These are phyloP conservation scores for Gilbertella persicaria DNA, from an alignment of 371 early-diverging fungal genomes.

Conservation along the genomic window DNA sequence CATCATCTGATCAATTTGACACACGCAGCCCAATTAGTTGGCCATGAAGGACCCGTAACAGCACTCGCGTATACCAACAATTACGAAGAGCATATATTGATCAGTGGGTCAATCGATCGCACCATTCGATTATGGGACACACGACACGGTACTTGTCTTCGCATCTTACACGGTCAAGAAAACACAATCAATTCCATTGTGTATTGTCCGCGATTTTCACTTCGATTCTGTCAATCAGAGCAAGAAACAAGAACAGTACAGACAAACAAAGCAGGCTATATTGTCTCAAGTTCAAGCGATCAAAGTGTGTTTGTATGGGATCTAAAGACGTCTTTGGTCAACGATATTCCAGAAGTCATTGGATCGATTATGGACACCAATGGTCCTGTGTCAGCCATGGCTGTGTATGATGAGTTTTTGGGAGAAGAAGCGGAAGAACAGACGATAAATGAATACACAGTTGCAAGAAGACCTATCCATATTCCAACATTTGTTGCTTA, in stretches of 20 bases:
- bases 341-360: conserved; percentile 12
- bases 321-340: conserved; percentile 5
- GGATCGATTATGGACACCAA: conserved; percentile 20
- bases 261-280: conserved; percentile 16
- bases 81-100: conserved; percentile 22
- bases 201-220: not conserved
- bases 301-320: conserved; percentile 28
- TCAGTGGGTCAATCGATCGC: conserved; percentile 79
- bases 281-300: conserved; percentile 25
- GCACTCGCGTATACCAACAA: conserved; percentile 8
- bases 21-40: not conserved
- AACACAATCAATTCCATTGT: conserved; percentile 19
- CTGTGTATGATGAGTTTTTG: conserved; percentile 14
- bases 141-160: conserved; percentile 39
- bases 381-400: conserved; percentile 20
- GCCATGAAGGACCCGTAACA: conserved; percentile 24
- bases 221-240: conserved; percentile 1
- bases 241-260: conserved; percentile 1
- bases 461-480: conserved; percentile 12
- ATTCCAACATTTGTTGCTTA: conserved; percentile 19
- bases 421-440: not conserved
- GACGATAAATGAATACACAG: not conserved
- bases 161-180: conserved; percentile 35
- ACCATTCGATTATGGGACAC: conserved; percentile 76
- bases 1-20: conserved; percentile 6